Conservation (phyloP, 352 stramenopile species). For the Phytophthora brassicae region DNA sequence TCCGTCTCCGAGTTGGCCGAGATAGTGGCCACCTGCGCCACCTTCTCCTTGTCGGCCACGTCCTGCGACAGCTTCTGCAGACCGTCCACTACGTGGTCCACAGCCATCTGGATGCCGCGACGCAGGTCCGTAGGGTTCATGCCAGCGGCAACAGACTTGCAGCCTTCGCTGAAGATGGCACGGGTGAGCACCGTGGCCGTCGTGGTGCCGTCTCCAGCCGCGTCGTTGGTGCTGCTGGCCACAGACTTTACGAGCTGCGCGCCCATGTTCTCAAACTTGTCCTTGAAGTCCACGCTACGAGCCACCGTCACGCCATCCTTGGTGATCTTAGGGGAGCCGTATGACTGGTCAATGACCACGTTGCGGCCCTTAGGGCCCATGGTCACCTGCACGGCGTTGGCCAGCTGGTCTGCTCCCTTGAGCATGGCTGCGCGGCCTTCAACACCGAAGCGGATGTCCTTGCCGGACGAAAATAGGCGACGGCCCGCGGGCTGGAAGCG, state of each 20-base stretch:
- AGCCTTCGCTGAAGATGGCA: constrained; percentile 98
- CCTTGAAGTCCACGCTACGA: constrained; percentile 78
- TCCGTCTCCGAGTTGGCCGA: constrained; percentile 98
- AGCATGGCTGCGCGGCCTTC: constrained; percentile 98
- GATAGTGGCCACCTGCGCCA: constrained; percentile 99
- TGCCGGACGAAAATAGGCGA: constrained; percentile 89
- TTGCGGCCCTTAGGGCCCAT: constrained; percentile 99
- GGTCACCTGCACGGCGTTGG: constrained; percentile 99
- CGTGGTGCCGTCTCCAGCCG: constrained; percentile 99
- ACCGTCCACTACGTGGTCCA: constrained; percentile 95
- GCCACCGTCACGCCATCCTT: constrained; percentile 80
- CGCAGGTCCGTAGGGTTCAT: constrained; percentile 99
- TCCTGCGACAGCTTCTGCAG: constrained; percentile 95
- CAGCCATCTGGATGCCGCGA: constrained; percentile 97
- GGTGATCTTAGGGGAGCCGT: constrained; percentile 78
- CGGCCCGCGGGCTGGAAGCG: constrained; percentile 40
- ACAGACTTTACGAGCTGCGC: constrained; percentile 68
- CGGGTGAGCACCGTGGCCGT: constrained; percentile 98
- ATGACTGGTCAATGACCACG: constrained; percentile 98
- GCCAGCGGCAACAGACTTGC: constrained; percentile 98
- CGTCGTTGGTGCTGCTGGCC: constrained; percentile 99
- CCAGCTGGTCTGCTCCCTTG: constrained; percentile 97
- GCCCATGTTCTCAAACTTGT: constrained; percentile 85
- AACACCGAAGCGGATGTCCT: constrained; percentile 99
- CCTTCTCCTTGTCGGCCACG: constrained; percentile 99